Conservation (phyloP, 2,329 filamentous ascomycete species). For the Talaromyces rugulosus region DNA sequence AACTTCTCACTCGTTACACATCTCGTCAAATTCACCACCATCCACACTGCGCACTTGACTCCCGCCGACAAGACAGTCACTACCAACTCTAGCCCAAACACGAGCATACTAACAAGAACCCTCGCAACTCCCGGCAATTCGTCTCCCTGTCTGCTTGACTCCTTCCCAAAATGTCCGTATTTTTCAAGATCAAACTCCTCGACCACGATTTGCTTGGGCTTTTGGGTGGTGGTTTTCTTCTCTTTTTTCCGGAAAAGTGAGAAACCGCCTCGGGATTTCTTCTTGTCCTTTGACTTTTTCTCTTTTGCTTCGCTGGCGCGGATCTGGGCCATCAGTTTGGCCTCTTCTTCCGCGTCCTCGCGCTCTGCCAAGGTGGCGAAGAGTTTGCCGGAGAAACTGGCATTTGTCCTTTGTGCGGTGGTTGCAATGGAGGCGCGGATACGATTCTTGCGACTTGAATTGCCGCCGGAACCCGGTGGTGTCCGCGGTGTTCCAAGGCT, state of each 20-base stretch:
- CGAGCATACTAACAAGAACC: conserved; percentile 31
- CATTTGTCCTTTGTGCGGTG: conserved; percentile 8
- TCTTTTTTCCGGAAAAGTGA: conserved; percentile 2
- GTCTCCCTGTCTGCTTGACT: conserved; percentile 33
- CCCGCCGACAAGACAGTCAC: conserved; percentile 33
- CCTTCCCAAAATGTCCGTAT: conserved; percentile 37
- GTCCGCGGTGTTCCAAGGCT: conserved; percentile 14
- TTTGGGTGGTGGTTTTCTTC: conserved; percentile 10
- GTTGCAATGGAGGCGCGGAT: conserved; percentile 10
- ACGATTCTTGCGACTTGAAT: not conserved
- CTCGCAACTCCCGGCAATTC: conserved; percentile 37
- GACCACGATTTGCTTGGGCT: conserved; percentile 31
- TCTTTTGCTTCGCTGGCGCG: conserved; percentile 18
- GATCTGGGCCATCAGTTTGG: conserved; percentile 31
- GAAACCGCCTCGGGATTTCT: conserved; percentile 2
- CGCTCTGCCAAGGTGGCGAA: conserved; percentile 39
- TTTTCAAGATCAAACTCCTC: conserved; percentile 45
- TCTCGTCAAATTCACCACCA: conserved; percentile 35
- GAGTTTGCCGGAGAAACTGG: conserved; percentile 25
- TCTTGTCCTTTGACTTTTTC: conserved; percentile 13
- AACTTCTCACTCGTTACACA: conserved; percentile 41
- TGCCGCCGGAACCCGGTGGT: not conserved
- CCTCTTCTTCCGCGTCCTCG: conserved; percentile 38
- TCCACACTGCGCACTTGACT: conserved; percentile 39
- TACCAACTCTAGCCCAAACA: conserved; percentile 34